Evolutionary conservation across 202 grass and related monocot species (phyloP).

Genomic region (Cymbopogon flexuosus): DNA sequence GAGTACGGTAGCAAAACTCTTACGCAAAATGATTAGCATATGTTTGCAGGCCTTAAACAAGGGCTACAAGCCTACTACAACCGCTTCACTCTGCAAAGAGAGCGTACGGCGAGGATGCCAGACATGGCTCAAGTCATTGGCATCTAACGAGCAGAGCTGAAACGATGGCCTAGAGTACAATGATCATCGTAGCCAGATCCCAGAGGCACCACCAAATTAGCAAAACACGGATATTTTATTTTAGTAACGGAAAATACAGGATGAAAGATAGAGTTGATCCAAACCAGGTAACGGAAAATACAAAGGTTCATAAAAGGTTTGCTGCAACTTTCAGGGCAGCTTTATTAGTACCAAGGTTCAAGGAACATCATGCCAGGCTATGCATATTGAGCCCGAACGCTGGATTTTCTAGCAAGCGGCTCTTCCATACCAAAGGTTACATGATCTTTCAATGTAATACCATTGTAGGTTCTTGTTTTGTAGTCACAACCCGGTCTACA

Average conservation of each 20-base stretch:
- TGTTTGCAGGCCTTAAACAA: too few relatives aligned
- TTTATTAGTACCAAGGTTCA: constrained; percentile 25
- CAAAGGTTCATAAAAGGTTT: constrained; percentile 1
- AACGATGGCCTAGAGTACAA: neutral
- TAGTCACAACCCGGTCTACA: constrained; percentile 18
- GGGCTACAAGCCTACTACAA: too few relatives aligned
- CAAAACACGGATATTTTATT: neutral
- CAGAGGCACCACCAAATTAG: neutral
- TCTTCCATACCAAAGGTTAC: neutral
- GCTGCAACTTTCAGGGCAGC: constrained; percentile 1
- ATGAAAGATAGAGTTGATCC: neutral
- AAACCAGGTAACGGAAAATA: neutral
- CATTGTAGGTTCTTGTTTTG: constrained; percentile 6
- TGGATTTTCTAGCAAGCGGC: neutral
- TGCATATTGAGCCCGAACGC: neutral
- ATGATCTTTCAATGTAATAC: neutral
- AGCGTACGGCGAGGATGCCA: neutral
- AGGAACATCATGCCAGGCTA: neutral
- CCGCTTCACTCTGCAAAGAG: too few relatives aligned
- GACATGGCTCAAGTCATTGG: neutral
- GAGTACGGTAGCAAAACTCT: too few relatives aligned
- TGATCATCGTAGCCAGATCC: neutral
- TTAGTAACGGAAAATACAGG: neutral
- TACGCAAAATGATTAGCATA: too few relatives aligned
- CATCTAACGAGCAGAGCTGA: neutral